Evolutionary conservation across 352 stramenopile genomes (phyloP), one percentile per base, ranked within the genome.

Genomic region (Peronosclerospora sorghi): DNA sequence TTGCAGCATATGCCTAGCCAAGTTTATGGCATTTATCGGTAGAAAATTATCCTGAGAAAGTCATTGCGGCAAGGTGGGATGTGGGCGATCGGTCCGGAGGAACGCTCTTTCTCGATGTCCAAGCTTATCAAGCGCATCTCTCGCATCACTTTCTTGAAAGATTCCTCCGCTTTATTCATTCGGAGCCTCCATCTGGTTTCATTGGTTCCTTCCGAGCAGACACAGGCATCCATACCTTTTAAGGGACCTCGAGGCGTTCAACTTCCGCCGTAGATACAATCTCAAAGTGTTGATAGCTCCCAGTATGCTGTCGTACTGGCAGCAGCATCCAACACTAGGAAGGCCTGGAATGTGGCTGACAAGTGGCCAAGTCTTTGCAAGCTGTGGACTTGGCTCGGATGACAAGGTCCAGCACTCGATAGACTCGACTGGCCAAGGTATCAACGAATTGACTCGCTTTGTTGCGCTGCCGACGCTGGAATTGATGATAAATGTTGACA

Each of bases 21-120:
- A 64, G 52, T 15, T 45, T 78, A 26, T 91, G 79, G 79, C 76
- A 87, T 53, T 32, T 86, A 8, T 52, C 57, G 27, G 63, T 83
- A 9, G 73, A 84, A 12, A 89, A 83, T 19, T 80, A 80, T 27
- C 69, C 72, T 10, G 72, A 87, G 17, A 85, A 82, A 24, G 20
- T 88, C 5, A 34, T 91, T 29, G 66, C 66, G 29, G 65, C 61
- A 26, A 54, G 70, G 8, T 91, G 78, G 78, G 65, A 54, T 35
- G 60, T 60, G 36, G 51, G 54, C 8, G 45, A 65, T 5, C 15
- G 21, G 5, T 48, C 45, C 0, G 65, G 80, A 26, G 45, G 56
- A 27, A 75, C 59, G 4, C 24, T 76, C 3, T 86, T 88, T 27
- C 35, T 91, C 29, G 76, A 91, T 38, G 45, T 88, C 0, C 79